Percentiles rank a stretch among this genome's conserved stretches.
These are phyloP conservation scores for Tubosaeta sp. DNA, from an alignment of 768 basidiomycete species.

Conservation along the genomic window DNA sequence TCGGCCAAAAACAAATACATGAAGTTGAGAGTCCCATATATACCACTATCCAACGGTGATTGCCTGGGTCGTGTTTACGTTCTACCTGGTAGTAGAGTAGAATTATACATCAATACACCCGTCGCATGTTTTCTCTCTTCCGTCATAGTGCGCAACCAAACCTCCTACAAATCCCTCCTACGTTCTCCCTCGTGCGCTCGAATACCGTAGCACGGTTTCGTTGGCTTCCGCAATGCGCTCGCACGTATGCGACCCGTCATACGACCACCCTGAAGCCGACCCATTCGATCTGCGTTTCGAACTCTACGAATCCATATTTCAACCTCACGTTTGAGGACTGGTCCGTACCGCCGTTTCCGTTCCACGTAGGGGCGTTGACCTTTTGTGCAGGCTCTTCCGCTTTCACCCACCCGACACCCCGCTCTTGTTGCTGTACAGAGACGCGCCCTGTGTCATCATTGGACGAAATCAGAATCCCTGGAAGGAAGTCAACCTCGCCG, in stretches of 20 bases:
- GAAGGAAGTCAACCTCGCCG: conserved; percentile 86
- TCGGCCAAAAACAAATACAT: conserved; percentile 79
- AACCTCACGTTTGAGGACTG: conserved; percentile 91
- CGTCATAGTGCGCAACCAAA: conserved; percentile 28
- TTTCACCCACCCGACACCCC: conserved; percentile 63
- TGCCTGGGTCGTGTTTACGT: background rate
- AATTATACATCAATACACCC: conserved; percentile 2
- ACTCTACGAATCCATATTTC: conserved; percentile 79
- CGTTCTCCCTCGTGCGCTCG: background rate
- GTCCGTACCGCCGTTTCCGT: conserved; percentile 37
- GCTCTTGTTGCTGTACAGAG: conserved; percentile 82
- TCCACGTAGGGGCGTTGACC: conserved; percentile 26
- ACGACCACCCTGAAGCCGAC: conserved; percentile 29
- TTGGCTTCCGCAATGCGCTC: conserved; percentile 1
- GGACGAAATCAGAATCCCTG: conserved; percentile 98
- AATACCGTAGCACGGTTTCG: background rate
- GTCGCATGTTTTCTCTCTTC: conserved; percentile 28
- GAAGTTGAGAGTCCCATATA: conserved; percentile 84
- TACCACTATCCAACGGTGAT: conserved; percentile 78
- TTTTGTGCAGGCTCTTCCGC: conserved; percentile 65
- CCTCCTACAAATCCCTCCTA: conserved; percentile 1
- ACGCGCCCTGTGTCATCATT: conserved; percentile 85
- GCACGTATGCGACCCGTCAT: conserved; percentile 12
- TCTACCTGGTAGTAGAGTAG: conserved; percentile 18
- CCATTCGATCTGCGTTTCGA: conserved; percentile 67